A percentile compares a stretch with the other conserved stretches of the same genome.
phyloP scores from a whole-genome alignment of 2,329 filamentous ascomycete genomes.

The Zasmidium citrigriseum region DNA sequence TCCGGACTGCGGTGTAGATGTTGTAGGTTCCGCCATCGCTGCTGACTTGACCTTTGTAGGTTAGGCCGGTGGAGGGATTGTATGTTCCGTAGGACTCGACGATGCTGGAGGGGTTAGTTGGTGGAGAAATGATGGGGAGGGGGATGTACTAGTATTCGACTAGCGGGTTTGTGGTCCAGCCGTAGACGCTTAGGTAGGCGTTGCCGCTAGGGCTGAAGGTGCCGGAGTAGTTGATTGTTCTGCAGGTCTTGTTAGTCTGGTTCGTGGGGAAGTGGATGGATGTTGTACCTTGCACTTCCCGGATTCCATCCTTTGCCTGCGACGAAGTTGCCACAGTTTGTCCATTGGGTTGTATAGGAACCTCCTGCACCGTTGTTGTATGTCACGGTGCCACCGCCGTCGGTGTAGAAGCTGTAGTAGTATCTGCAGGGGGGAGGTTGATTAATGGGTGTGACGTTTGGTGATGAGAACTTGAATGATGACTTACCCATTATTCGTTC shows the following conservation, averaged over 20 bases:
- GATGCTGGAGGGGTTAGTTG: constrained; percentile 36
- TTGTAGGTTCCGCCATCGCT: constrained; percentile 57
- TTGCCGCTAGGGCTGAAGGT: constrained; percentile 52
- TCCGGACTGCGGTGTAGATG: constrained; percentile 49
- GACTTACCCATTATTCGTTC: too few relatives aligned
- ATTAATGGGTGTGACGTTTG: too few relatives aligned
- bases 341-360: constrained; percentile 50
- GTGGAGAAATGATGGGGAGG: background rate
- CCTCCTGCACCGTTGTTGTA: constrained; percentile 59
- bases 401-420: constrained; percentile 64
- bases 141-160: constrained; percentile 54
- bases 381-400: constrained; percentile 51
- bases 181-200: constrained; percentile 59
- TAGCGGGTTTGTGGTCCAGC: constrained; percentile 57
- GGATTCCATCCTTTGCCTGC: constrained; percentile 62
- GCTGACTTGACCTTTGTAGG: constrained; percentile 53
- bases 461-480: too few relatives aligned
- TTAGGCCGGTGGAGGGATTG: constrained; percentile 43
- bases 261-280: too few relatives aligned
- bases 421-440: too few relatives aligned
- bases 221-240: constrained; percentile 53
- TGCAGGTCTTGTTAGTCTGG: constrained; percentile 27
- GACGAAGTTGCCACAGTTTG: constrained; percentile 54
- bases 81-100: constrained; percentile 56
- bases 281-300: constrained; percentile 54